phyloP scores from a whole-genome alignment of 768 basidiomycete genomes.

The Cyclocybe aegerita region DNA sequence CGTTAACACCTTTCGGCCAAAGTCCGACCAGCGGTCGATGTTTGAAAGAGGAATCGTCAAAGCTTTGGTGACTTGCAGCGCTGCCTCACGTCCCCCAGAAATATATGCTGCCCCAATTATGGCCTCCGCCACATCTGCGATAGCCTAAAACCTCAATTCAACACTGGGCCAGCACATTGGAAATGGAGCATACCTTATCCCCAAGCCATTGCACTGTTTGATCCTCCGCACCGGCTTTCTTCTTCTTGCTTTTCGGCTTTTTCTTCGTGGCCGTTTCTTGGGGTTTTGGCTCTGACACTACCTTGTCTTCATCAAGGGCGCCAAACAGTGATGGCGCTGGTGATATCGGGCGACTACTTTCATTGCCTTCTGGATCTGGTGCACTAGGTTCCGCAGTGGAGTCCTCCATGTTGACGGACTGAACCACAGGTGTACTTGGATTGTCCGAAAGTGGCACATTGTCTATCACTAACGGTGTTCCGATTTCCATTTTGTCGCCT shows the following conservation, averaged over 20 bases:
- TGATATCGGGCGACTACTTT: neutral
- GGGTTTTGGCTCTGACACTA: neutral
- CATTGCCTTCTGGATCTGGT: neutral
- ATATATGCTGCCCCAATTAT: conserved; percentile 82
- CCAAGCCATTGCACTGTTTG: conserved; percentile 54
- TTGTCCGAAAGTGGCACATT: neutral
- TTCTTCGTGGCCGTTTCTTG: conserved; percentile 15
- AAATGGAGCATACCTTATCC: conserved; percentile 59
- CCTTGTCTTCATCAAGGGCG: conserved; percentile 1
- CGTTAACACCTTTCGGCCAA: conserved; percentile 47
- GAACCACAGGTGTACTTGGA: neutral
- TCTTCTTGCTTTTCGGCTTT: conserved; percentile 33
- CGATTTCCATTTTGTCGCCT: neutral
- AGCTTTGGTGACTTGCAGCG: conserved; percentile 61
- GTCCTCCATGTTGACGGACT: conserved; percentile 1
- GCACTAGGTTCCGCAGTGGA: neutral
- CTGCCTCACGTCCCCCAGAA: conserved; percentile 67
- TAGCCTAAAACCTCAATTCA: conserved; percentile 42
- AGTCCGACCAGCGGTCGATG: conserved; percentile 73
- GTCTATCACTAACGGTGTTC: neutral
- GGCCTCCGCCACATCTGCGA: conserved; percentile 85
- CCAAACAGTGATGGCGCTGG: neutral
- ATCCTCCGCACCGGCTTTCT: conserved; percentile 33
- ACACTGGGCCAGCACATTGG: neutral
- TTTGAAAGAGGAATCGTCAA: conserved; percentile 65